A percentile compares a stretch with the other conserved stretches of the same genome.
phyloP scores from a whole-genome alignment of 768 basidiomycete genomes.

The Termitomyces sp. region DNA sequence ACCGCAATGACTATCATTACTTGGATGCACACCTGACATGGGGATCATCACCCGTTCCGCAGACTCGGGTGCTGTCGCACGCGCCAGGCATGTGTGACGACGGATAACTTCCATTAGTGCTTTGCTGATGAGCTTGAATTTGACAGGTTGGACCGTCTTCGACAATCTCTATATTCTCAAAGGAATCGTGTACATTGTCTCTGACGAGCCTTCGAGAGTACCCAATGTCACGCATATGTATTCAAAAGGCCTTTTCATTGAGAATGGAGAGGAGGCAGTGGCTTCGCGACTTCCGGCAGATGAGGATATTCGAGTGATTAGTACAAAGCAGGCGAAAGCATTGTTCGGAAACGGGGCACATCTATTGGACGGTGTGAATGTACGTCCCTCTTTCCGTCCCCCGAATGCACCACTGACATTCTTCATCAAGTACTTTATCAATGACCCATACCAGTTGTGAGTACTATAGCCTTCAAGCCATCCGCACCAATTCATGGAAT shows the following conservation, averaged over 20 bases:
- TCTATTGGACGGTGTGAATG: constrained; percentile 73
- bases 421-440: constrained; percentile 64
- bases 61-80: constrained; percentile 70
- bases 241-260: constrained; percentile 61
- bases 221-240: constrained; percentile 67
- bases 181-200: constrained; percentile 79
- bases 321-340: constrained; percentile 54
- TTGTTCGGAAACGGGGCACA: constrained; percentile 73
- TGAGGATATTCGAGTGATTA: constrained; percentile 74
- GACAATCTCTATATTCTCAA: constrained; percentile 79
- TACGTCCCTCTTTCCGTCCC: constrained; percentile 22
- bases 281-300: constrained; percentile 66
- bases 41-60: constrained; percentile 35
- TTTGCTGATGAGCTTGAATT: background rate
- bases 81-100: constrained; percentile 52
- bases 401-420: constrained; percentile 1
- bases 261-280: constrained; percentile 50
- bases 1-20: constrained; percentile 7
- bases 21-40: constrained; percentile 32
- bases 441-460: constrained; percentile 84
- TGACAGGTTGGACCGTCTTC: constrained; percentile 84
- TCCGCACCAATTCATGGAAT: constrained; percentile 1
- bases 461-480: constrained; percentile 17
- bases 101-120: background rate
- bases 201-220: constrained; percentile 59